Evolutionary conservation across 495 filamentous ascomycete genomes (phyloP).

Genomic region (Podospora tetraspora): DNA sequence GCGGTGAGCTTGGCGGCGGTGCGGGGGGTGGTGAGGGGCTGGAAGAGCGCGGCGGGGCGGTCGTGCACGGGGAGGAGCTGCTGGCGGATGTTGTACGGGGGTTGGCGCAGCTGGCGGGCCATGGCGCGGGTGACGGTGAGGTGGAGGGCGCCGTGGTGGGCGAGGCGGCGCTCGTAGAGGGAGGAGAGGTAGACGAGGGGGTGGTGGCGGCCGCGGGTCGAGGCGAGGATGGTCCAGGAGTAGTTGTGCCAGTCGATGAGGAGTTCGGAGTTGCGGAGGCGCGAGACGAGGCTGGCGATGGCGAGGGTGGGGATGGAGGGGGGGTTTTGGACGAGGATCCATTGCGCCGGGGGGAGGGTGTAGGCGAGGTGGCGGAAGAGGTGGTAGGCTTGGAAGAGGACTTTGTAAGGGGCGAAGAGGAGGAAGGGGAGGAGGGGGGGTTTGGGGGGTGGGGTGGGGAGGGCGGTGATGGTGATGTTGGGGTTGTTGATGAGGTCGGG

Average conservation of each 20-base stretch:
- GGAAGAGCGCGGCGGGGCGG: slow-evolving; percentile 76
- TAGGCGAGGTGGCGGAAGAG: slow-evolving; percentile 70
- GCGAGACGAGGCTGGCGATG: slow-evolving; percentile 65
- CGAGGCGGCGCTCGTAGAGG: slow-evolving; percentile 68
- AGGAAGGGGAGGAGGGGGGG: slow-evolving; percentile 50
- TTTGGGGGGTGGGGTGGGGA: slow-evolving; percentile 29
- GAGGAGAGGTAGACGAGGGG: slow-evolving; percentile 70
- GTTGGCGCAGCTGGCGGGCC: slow-evolving; percentile 59
- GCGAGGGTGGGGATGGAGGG: slow-evolving; percentile 88
- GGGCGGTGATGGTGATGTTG: slow-evolving; percentile 52
- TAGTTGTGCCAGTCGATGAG: slow-evolving; percentile 99
- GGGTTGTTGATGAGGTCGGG: slow-evolving; percentile 64
- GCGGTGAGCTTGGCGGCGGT: neutral
- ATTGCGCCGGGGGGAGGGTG: slow-evolving; percentile 61
- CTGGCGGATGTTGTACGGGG: slow-evolving; percentile 55
- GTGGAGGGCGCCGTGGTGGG: slow-evolving; percentile 63
- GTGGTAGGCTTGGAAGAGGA: slow-evolving; percentile 68
- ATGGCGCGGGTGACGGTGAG: slow-evolving; percentile 89
- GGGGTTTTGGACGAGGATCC: slow-evolving; percentile 90
- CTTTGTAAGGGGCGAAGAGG: slow-evolving; percentile 77
- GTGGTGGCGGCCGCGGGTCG: slow-evolving; percentile 59
- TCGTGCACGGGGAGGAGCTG: slow-evolving; percentile 78
- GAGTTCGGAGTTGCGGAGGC: slow-evolving; percentile 71
- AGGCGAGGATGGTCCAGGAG: slow-evolving; percentile 86
- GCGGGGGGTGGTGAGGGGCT: slow-evolving; percentile 48